Percentiles rank a stretch among this genome's conserved stretches.
Evolutionary conservation across 148 eudicot species (phyloP).

Genomic region (Bassia scoparia): DNA sequence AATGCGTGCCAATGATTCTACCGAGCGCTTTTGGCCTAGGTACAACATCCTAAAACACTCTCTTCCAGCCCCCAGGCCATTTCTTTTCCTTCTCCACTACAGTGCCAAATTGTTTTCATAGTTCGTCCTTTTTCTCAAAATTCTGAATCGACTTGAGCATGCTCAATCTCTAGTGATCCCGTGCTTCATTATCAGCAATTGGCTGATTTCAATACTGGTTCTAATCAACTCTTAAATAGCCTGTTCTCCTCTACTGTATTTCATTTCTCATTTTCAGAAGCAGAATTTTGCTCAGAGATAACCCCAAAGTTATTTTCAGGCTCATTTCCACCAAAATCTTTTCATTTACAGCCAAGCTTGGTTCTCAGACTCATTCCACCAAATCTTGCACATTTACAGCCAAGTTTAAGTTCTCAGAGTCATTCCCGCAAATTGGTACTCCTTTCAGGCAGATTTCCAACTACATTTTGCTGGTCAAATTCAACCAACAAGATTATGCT

Average conservation of each 20-base stretch:
- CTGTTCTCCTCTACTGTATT: slow-evolving; percentile 26
- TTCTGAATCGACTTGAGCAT: slow-evolving; percentile 31
- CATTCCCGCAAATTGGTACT: slow-evolving; percentile 13
- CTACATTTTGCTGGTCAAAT: slow-evolving; percentile 27
- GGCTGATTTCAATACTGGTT: slow-evolving; percentile 28
- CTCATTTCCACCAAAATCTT: slow-evolving; percentile 23
- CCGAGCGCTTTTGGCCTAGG: slow-evolving; percentile 90
- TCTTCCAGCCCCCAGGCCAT: slow-evolving; percentile 99
- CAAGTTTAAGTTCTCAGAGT: slow-evolving; percentile 27
- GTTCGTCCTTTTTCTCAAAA: slow-evolving; percentile 39
- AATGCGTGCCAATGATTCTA: slow-evolving; percentile 92
- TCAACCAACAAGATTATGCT: slow-evolving; percentile 11
- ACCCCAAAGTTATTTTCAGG: slow-evolving; percentile 22
- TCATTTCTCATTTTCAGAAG: slow-evolving; percentile 30
- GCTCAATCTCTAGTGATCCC: slow-evolving; percentile 27
- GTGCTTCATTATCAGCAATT: slow-evolving; percentile 31
- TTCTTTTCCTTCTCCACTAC: slow-evolving; percentile 48
- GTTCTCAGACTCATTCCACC: slow-evolving; percentile 27
- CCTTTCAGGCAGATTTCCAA: slow-evolving; percentile 24
- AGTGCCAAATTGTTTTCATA: slow-evolving; percentile 32
- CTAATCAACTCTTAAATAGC: slow-evolving; percentile 21
- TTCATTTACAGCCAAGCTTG: slow-evolving; percentile 25
- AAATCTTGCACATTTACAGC: slow-evolving; percentile 19
- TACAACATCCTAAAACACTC: slow-evolving; percentile 80
- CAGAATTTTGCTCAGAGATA: slow-evolving; percentile 21